A percentile compares a stretch with the other conserved stretches of the same genome.
phyloP scores from a whole-genome alignment of 306 rosid genomes.

The Lablab purpureus region DNA sequence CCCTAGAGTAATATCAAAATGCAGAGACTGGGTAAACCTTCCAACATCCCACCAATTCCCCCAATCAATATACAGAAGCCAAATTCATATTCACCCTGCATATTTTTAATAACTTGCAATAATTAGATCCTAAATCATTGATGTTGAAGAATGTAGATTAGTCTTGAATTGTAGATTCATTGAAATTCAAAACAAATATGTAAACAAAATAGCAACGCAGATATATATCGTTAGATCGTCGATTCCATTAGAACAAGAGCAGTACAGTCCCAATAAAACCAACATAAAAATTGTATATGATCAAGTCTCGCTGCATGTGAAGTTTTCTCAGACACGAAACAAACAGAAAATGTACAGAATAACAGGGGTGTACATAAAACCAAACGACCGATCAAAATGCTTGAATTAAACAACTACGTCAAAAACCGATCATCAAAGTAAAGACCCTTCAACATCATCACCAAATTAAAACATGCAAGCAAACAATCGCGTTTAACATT shows the following conservation, averaged over 20 bases:
- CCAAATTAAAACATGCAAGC: background rate
- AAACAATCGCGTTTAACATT: slow-evolving; percentile 2
- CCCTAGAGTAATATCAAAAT: slow-evolving; percentile 35
- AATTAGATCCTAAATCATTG: slow-evolving; percentile 34
- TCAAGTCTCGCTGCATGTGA: background rate
- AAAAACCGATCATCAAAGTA: background rate
- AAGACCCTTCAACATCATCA: background rate
- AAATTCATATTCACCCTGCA: slow-evolving; percentile 48
- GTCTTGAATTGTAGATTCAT: background rate
- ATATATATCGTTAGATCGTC: background rate
- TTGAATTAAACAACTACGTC: slow-evolving; percentile 22
- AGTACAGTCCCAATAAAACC: slow-evolving; percentile 1
- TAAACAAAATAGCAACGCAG: background rate
- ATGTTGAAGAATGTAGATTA: background rate
- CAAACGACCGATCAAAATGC: slow-evolving; percentile 29
- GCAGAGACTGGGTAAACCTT: slow-evolving; percentile 24
- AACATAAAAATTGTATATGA: background rate
- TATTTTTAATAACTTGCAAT: slow-evolving; percentile 20
- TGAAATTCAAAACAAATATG: slow-evolving; percentile 25
- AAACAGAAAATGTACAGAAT: slow-evolving; percentile 1
- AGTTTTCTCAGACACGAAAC: slow-evolving; percentile 1
- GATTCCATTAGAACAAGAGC: slow-evolving; percentile 18
- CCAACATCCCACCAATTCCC: slow-evolving; percentile 35
- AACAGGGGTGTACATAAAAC: background rate
- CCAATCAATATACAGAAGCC: slow-evolving; percentile 32